Evolutionary conservation across 2,329 filamentous ascomycete species (phyloP).

Genomic region (Talaromyces funiculosus): DNA sequence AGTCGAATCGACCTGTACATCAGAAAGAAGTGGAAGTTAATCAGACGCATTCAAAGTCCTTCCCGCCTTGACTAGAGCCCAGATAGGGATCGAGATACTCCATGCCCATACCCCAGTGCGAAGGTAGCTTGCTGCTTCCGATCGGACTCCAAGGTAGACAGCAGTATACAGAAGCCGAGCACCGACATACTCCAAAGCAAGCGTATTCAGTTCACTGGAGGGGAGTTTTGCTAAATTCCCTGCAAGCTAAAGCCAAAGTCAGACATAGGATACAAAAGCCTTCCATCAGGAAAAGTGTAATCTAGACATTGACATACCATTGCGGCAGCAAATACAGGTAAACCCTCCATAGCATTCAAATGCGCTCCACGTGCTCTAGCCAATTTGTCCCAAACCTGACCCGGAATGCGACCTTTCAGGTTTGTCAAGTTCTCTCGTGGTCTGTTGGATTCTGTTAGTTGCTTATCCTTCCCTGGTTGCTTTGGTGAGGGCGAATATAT

Average conservation of each 20-base stretch:
- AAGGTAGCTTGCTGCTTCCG: constrained; percentile 28
- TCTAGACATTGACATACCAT: constrained; percentile 17
- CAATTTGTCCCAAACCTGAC: constrained; percentile 15
- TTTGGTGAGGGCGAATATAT: not conserved
- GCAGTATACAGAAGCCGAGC: constrained; percentile 29
- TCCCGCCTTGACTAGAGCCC: constrained; percentile 27
- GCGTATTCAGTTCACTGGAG: constrained; percentile 26
- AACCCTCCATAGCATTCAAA: constrained; percentile 31
- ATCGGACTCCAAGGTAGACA: constrained; percentile 28
- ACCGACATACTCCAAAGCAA: constrained; percentile 29
- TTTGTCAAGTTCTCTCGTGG: constrained; percentile 29
- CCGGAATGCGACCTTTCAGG: constrained; percentile 24
- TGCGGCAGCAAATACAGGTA: constrained; percentile 32
- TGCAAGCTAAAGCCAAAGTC: constrained; percentile 18
- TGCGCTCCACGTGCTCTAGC: constrained; percentile 27
- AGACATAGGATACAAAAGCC: not conserved
- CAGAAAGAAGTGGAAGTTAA: not conserved
- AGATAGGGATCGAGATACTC: constrained; percentile 29
- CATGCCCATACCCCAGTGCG: constrained; percentile 29
- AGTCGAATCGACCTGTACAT: not conserved
- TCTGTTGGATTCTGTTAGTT: constrained; percentile 15
- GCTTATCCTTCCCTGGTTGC: not conserved
- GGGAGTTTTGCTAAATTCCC: constrained; percentile 30
- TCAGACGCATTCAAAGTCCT: constrained; percentile 13
- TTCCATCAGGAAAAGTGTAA: not conserved